Evolutionary conservation across 2,329 filamentous ascomycete species (phyloP).

Genomic region (Rutstroemia sp.): DNA sequence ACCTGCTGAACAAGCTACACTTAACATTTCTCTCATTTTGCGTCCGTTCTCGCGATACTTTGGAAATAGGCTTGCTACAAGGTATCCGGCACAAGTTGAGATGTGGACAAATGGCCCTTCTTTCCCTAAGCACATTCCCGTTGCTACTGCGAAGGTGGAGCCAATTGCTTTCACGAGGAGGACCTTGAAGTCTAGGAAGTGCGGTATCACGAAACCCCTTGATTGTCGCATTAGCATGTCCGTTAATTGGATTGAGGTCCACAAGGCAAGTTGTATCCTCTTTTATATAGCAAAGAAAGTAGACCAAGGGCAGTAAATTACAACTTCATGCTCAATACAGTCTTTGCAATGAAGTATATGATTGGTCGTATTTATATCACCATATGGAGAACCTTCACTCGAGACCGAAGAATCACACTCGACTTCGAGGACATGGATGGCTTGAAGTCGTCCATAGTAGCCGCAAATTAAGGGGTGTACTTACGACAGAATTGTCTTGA

Average conservation of each 20-base stretch:
- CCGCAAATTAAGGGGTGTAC: not conserved
- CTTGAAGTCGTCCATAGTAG: too few species aligned
- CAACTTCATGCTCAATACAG: too few species aligned
- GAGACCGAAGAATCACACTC: too few species aligned
- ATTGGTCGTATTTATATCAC: too few species aligned
- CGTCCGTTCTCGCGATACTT: conserved; percentile 51
- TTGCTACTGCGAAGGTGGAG: conserved; percentile 46
- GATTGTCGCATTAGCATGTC: conserved; percentile 26
- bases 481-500: conserved; percentile 46
- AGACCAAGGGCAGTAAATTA: too few species aligned
- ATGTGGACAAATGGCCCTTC: conserved; percentile 58
- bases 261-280: not conserved
- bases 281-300: too few species aligned
- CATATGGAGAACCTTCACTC: too few species aligned
- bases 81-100: conserved; percentile 48
- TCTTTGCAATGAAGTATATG: too few species aligned
- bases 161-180: conserved; percentile 51
- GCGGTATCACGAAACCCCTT: conserved; percentile 49
- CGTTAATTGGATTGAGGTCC: not conserved
- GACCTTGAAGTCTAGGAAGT: conserved; percentile 48
- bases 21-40: conserved; percentile 51
- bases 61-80: conserved; percentile 33
- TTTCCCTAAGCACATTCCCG: conserved; percentile 45
- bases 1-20: conserved; percentile 48
- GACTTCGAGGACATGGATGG: too few species aligned